Conservation (phyloP, 441 rosid species). For the Corymbia citriodora region DNA sequence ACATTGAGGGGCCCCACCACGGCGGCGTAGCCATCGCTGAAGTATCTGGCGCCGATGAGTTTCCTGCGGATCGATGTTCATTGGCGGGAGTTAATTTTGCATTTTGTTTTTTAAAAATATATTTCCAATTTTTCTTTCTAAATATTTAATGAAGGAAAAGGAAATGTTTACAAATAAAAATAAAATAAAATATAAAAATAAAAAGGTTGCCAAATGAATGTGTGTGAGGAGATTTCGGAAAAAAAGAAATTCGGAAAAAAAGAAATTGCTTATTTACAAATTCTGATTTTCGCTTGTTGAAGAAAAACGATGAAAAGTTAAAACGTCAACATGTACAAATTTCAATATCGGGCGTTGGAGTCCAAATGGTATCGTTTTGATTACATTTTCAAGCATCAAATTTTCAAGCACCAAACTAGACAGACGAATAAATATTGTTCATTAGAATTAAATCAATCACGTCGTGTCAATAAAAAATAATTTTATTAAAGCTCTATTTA, state of each 20-base stretch:
- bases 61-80: constrained; percentile 31
- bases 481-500: not conserved
- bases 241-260: not conserved
- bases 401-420: too few relatives aligned
- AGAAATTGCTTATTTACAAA: not conserved
- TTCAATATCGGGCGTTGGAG: not conserved
- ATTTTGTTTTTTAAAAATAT: not conserved
- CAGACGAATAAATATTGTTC: not conserved
- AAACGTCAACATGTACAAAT: not conserved
- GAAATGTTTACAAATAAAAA: not conserved
- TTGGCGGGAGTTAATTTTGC: not conserved
- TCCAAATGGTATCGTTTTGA: not conserved
- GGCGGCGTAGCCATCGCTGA: constrained; percentile 56
- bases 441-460: not conserved
- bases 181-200: not conserved
- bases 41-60: constrained; percentile 72
- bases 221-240: not conserved
- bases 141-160: not conserved
- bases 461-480: not conserved
- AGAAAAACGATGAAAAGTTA: not conserved
- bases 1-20: constrained; percentile 45
- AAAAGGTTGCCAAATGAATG: not conserved
- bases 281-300: not conserved
- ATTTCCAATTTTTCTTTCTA: not conserved
- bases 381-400: too few relatives aligned